Conservation (phyloP, 2,329 filamentous ascomycete species). For the Bipolaris gigantea region DNA sequence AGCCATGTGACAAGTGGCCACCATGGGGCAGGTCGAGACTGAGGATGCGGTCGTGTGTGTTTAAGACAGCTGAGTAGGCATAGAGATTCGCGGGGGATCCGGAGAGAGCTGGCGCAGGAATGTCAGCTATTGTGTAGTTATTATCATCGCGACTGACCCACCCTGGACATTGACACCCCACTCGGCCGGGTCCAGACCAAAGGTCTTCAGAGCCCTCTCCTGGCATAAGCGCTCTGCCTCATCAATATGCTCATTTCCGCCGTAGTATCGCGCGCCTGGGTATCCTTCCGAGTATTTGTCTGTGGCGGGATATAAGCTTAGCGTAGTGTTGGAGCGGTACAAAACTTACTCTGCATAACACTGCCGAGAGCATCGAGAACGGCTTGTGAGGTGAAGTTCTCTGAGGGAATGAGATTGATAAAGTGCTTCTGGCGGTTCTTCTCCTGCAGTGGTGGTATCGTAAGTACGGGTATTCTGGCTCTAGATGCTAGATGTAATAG, state of each 20-base stretch:
- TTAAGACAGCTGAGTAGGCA: slow-evolving; percentile 90
- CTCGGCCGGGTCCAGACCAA: slow-evolving; percentile 80
- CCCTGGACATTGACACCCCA: slow-evolving; percentile 99
- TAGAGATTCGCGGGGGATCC: slow-evolving; percentile 75
- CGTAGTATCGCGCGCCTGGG: slow-evolving; percentile 97
- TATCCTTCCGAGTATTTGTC: slow-evolving; percentile 99
- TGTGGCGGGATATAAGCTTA: slow-evolving; percentile 47
- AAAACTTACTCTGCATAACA: slow-evolving; percentile 48
- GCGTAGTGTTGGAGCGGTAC: slow-evolving; percentile 63
- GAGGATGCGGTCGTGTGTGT: slow-evolving; percentile 94
- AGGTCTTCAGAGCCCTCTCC: slow-evolving; percentile 86
- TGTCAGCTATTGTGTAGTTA: slow-evolving; percentile 17
- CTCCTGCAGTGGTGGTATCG: slow-evolving; percentile 61
- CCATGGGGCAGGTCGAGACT: slow-evolving; percentile 95
- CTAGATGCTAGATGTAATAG: slow-evolving; percentile 10
- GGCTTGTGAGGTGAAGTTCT: slow-evolving; percentile 98
- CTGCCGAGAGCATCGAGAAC: slow-evolving; percentile 93
- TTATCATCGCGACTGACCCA: slow-evolving; percentile 23
- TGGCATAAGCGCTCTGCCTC: slow-evolving; percentile 95
- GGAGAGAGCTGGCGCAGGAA: slow-evolving; percentile 66
- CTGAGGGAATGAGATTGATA: slow-evolving; percentile 97
- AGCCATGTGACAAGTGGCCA: slow-evolving; percentile 93
- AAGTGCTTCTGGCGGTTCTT: slow-evolving; percentile 97
- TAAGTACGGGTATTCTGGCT: slow-evolving; percentile 22
- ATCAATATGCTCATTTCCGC: slow-evolving; percentile 98